A percentile compares a stretch with the other conserved stretches of the same genome.
Conservation (phyloP, 371 early-diverging fungal species). For the Mucor irregularis region DNA sequence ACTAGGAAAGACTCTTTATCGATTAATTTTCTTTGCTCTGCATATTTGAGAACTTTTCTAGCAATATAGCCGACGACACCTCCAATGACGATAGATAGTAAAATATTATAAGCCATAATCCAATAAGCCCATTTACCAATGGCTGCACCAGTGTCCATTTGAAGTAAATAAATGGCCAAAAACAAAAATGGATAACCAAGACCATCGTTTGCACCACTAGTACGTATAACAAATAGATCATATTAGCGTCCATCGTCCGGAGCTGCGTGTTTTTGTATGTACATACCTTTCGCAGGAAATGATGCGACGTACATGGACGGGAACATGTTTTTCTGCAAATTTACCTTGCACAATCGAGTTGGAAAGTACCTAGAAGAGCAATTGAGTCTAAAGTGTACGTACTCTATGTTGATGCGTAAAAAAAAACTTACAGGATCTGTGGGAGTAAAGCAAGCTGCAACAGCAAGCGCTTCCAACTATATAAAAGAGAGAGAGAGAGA, state of each 20-base stretch:
- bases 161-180: constrained; percentile 70
- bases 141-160: constrained; percentile 51
- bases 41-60: constrained; percentile 66
- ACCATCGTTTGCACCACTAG: constrained; percentile 78
- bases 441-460: constrained; percentile 47
- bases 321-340: constrained; percentile 92
- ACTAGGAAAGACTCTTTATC: constrained; percentile 92
- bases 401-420: neutral
- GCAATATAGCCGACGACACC: constrained; percentile 71
- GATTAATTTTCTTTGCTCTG: constrained; percentile 68
- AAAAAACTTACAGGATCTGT: constrained; percentile 44
- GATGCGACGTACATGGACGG: constrained; percentile 75
- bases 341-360: constrained; percentile 92
- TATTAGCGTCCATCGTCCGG: neutral
- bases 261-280: neutral
- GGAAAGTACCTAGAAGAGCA: constrained; percentile 65
- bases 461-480: constrained; percentile 43
- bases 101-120: constrained; percentile 75
- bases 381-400: neutral
- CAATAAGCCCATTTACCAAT: constrained; percentile 70
- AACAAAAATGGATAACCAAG: constrained; percentile 87
- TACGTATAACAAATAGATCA: neutral
- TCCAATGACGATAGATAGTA: constrained; percentile 75
- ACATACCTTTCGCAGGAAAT: constrained; percentile 80
- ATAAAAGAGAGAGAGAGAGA: too few relatives aligned